Conservation (phyloP, 106 monocot species). For the Chionographis japonica region DNA sequence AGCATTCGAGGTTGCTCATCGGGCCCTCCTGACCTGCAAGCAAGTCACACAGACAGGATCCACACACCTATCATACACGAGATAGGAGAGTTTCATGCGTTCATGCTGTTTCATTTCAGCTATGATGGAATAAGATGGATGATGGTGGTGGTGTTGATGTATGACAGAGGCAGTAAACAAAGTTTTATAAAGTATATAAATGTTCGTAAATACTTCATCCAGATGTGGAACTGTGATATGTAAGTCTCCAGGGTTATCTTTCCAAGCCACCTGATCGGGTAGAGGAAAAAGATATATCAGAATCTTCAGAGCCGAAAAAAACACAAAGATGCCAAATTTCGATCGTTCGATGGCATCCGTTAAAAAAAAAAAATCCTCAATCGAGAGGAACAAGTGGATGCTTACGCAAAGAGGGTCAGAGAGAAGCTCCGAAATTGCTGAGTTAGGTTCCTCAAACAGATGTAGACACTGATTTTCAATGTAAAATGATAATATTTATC, state of each 20-base stretch:
- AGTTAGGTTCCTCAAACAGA: conserved; percentile 84
- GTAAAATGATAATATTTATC: too few species aligned
- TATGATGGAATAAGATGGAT: too few species aligned
- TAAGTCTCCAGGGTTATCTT: conserved; percentile 98
- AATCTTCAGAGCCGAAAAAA: conserved; percentile 4
- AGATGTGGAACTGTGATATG: conserved; percentile 95
- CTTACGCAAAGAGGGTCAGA: conserved; percentile 94
- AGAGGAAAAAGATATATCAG: not conserved
- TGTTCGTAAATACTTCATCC: conserved; percentile 58
- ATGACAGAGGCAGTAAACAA: too few species aligned
- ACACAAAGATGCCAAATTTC: too few species aligned
- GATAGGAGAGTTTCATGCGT: too few species aligned
- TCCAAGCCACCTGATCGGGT: conserved; percentile 76
- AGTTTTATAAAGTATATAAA: too few species aligned
- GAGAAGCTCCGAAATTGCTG: conserved; percentile 65
- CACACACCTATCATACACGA: too few species aligned
- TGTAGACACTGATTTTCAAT: conserved; percentile 70
- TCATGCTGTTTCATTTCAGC: too few species aligned
- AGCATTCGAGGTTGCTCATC: conserved; percentile 76
- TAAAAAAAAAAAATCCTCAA: too few species aligned
- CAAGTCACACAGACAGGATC: not conserved
- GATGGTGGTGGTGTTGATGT: too few species aligned
- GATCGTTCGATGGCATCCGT: too few species aligned
- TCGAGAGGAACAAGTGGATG: too few species aligned
- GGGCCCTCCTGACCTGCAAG: conserved; percentile 82